Evolutionary conservation across 305 asterid genomes (phyloP), one percentile per base, ranked within the genome.

Genomic region (Fraxinus platypoda): DNA sequence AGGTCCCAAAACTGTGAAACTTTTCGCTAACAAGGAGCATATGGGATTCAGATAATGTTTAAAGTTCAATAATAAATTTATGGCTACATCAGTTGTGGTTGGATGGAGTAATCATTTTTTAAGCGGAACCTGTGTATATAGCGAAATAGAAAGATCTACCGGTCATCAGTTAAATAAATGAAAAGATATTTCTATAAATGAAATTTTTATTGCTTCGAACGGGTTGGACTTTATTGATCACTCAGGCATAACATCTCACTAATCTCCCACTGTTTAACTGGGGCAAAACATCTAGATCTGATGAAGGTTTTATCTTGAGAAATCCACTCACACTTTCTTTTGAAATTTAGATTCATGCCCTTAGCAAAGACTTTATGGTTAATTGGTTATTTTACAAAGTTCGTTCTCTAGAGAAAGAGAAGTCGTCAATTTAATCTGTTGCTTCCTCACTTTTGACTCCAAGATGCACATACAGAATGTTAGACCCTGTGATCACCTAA

Each of bases 1-100:
- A 95, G 98, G 97, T 75, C 99, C 98, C 77, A 95, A 90, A 87
- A 92, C 94, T 35, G 94, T 95, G 85, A 95, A 93, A 91, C 91
- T 93, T 81, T 95, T 88, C 82, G 91, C 97, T 78, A 95, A 95
- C 91, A 91, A 86, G 92, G 95, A 95, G 89, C 95, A 95, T 90
- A 95, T 95, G 94, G 98, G 99, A 57, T 94, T 95, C 90, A 95
- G 99, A 98, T 95, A 87, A 75, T 21, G 37, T 81, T 52, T 52
- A 8, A 17, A 6, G 62, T 17, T 52, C 23, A n/a, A 17, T 4
- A 1, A 17, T 49, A 49, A 15, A 49, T 49, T 49, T 49, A 1
- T 49, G 81, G 59, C 59, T 15, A 4, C 8, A 49, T 43, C 23
- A 4, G 3, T 49, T 49, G 59, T 49, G 21, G 59, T 49, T 49